Base-by-base conservation (phyloP, 768 basidiomycete genomes). In the Myochromella boudieri region DNA sequence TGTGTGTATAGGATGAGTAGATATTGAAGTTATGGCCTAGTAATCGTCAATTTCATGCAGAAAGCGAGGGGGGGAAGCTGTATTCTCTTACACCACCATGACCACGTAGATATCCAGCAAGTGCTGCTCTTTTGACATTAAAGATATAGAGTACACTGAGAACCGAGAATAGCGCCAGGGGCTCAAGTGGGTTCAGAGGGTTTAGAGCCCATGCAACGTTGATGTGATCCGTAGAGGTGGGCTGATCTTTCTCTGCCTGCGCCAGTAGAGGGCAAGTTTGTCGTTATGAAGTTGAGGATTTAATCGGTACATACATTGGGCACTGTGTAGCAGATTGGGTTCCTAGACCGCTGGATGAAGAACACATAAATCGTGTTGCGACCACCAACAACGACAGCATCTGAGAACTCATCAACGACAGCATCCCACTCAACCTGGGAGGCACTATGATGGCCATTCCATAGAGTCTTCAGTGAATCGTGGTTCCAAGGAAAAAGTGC, bases 21-120 rank as follows among this genome's bases (percentile, higher is more conserved):
- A 76, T 5, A 91, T 76, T 7, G 83, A 82, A 0, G 84, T 88
- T 48, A 91, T 88, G 21, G 70, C 65, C 77, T 81, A 37, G 6
- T 11, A 22, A 12, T 32, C 31, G 33, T 53, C 56, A 58, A 11
- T 36, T 14, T 2, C 22, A 11, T 44, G 24, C 52, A 42, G 26
- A 54, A 41, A 3, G 42, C 46, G 20, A 26, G 17, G 27, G 27
- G 29, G 46, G 42, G 31, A 3, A 11, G n/a, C 42, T 26, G 25
- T 36, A 24, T 38, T n/a, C 21, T 65, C 81, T 67, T 66, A 87
- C 87, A 28, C 82, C 84, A 17, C 87, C 87, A 60, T 90, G 87
- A 2, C 85, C 87, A 29, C 83, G 77, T 31, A 86, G 66, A 50
- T 66, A 69, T 6, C 82, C 75, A 2, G 74, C 46, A 4, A 82